Percentiles rank a stretch among this genome's conserved stretches.
Evolutionary conservation across 2,329 filamentous ascomycete genomes (phyloP).

Genomic region (Hyphodiscus sp.): DNA sequence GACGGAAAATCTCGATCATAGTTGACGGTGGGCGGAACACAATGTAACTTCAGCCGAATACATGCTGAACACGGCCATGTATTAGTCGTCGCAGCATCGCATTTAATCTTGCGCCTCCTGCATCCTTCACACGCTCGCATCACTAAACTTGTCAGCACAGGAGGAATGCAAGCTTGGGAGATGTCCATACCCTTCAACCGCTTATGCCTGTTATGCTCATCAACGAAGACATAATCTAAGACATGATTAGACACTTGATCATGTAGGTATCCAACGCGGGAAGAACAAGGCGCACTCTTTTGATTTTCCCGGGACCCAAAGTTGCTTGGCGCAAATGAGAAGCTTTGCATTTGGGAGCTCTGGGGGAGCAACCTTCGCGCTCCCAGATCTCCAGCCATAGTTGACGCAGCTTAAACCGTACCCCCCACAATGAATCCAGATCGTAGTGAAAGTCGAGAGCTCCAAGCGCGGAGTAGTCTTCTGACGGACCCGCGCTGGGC

Average conservation of each 20-base stretch:
- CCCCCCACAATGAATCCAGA: neutral
- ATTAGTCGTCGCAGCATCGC: constrained; percentile 93
- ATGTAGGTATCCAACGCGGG: neutral
- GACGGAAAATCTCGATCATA: constrained; percentile 28
- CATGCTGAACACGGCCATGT: constrained; percentile 97
- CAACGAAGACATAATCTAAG: constrained; percentile 95
- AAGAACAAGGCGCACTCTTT: constrained; percentile 57
- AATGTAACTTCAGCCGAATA: constrained; percentile 84
- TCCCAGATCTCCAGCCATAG: constrained; percentile 58
- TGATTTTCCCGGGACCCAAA: constrained; percentile 67
- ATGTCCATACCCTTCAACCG: constrained; percentile 71
- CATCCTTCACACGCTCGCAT: constrained; percentile 98
- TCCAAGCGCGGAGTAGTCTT: neutral
- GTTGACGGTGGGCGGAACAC: constrained; percentile 62
- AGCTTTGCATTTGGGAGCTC: constrained; percentile 65
- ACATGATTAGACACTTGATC: constrained; percentile 27
- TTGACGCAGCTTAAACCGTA: constrained; percentile 12
- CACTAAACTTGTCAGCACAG: constrained; percentile 47
- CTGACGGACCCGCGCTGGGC: neutral
- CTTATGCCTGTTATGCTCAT: constrained; percentile 98
- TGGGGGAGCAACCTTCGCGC: constrained; percentile 59
- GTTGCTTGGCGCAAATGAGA: constrained; percentile 65
- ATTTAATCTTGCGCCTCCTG: constrained; percentile 93
- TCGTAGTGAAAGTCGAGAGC: neutral
- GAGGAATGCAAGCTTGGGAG: neutral